Evolutionary conservation across 345 rosid genomes (phyloP).

Genomic region (Eucalyptus cloeziana): DNA sequence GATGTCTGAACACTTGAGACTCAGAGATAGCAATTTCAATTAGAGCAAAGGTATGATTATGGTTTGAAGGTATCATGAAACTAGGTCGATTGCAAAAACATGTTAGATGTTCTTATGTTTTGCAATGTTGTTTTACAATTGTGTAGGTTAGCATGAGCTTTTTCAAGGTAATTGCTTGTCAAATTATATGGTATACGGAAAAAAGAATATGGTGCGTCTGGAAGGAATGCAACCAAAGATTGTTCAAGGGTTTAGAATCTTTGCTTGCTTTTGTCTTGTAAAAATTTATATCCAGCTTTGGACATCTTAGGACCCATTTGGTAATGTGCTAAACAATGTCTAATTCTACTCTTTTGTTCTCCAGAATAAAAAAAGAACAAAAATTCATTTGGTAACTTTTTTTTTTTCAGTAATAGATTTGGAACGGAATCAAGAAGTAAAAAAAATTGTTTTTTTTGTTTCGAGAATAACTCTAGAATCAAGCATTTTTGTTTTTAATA

Average conservation of each 20-base stretch:
- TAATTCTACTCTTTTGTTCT: too few relatives aligned
- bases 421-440: accelerated
- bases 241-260: not conserved
- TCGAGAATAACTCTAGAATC: accelerated
- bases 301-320: not conserved
- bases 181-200: not conserved
- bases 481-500: too few relatives aligned
- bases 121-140: not conserved
- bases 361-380: too few relatives aligned
- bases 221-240: not conserved
- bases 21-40: not conserved
- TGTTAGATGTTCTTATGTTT: not conserved
- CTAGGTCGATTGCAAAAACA: not conserved
- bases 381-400: too few relatives aligned
- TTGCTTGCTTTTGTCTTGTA: not conserved
- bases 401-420: too few relatives aligned
- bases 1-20: not conserved
- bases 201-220: not conserved
- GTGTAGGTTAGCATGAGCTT: not conserved
- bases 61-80: not conserved
- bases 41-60: not conserved
- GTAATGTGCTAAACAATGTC: too few relatives aligned
- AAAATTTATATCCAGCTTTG: not conserved
- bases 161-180: not conserved
- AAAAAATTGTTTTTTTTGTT: accelerated